A percentile compares a stretch with the other conserved stretches of the same genome.
These are phyloP conservation scores for Sonneratia caseolaris DNA, from an alignment of 345 rosid genomes.

Conservation along the genomic window DNA sequence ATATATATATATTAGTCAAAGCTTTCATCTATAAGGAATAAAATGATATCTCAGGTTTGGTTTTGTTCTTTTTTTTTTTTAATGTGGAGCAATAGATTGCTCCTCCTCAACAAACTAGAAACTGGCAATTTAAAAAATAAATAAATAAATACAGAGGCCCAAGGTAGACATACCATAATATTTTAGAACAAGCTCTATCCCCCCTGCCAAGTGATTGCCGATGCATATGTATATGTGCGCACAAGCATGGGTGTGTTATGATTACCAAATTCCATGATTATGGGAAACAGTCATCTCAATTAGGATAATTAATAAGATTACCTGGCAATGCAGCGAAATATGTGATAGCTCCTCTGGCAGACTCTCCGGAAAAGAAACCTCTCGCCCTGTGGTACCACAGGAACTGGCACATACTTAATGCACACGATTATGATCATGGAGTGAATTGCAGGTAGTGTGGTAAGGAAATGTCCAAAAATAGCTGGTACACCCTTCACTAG, in stretches of 20 bases:
- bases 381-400: conserved; percentile 77
- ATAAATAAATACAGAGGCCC: too few species aligned
- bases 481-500: conserved; percentile 90
- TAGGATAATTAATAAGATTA: conserved; percentile 16
- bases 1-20: conserved; percentile 1
- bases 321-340: conserved; percentile 96
- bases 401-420: conserved; percentile 82
- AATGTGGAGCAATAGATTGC: too few species aligned
- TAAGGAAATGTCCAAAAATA: conserved; percentile 92
- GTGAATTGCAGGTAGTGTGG: conserved; percentile 86
- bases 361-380: conserved; percentile 84
- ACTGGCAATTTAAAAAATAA: too few species aligned
- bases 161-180: too few species aligned
- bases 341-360: conserved; percentile 66
- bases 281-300: not conserved
- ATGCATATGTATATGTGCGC: too few species aligned
- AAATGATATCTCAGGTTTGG: not conserved
- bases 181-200: too few species aligned
- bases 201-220: too few species aligned
- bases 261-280: not conserved
- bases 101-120: too few species aligned
- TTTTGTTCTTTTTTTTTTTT: too few species aligned
- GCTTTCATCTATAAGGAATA: conserved; percentile 1
- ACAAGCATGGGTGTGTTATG: too few species aligned
- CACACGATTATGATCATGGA: conserved; percentile 78